A percentile compares a stretch with the other conserved stretches of the same genome.
Conservation (phyloP, 352 stramenopile species). For the Globisporangium mamillatum region DNA sequence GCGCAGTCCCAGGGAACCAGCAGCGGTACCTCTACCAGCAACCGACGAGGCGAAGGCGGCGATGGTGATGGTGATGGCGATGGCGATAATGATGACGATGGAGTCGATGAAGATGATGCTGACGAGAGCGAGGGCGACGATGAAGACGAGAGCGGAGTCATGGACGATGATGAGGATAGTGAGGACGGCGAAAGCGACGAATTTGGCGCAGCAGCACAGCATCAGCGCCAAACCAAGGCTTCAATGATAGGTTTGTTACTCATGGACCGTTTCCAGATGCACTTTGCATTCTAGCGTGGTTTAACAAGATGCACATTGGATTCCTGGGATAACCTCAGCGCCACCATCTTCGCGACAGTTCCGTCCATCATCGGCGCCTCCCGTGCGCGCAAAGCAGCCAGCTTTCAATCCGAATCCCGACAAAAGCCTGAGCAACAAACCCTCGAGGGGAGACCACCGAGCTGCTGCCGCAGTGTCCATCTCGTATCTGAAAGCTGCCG, state of each 20-base stretch:
- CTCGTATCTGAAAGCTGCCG: conserved; percentile 48
- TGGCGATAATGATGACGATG: conserved; percentile 6
- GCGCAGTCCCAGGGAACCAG: not conserved
- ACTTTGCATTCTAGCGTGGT: not conserved
- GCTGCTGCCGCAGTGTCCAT: conserved; percentile 47
- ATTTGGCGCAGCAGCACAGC: conserved; percentile 37
- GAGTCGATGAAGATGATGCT: not conserved
- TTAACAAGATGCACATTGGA: not conserved
- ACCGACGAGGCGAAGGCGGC: conserved; percentile 17
- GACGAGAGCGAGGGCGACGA: conserved; percentile 9
- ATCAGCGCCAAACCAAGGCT: conserved; percentile 4
- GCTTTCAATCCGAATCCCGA: not conserved
- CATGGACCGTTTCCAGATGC: not conserved
- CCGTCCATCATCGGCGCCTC: conserved; percentile 58
- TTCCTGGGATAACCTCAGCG: not conserved
- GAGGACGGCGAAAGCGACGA: conserved; percentile 18
- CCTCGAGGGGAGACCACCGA: conserved; percentile 1
- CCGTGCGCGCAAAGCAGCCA: conserved; percentile 31
- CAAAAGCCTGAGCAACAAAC: conserved; percentile 13
- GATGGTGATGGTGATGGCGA: conserved; percentile 39
- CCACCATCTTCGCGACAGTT: conserved; percentile 20
- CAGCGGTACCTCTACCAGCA: not conserved
- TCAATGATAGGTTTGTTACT: not conserved
- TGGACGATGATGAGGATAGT: conserved; percentile 12
- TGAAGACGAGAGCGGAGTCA: conserved; percentile 25